phyloP scores from a whole-genome alignment of 371 early-diverging fungal species.

The Apophysomyces trapeziformis region DNA sequence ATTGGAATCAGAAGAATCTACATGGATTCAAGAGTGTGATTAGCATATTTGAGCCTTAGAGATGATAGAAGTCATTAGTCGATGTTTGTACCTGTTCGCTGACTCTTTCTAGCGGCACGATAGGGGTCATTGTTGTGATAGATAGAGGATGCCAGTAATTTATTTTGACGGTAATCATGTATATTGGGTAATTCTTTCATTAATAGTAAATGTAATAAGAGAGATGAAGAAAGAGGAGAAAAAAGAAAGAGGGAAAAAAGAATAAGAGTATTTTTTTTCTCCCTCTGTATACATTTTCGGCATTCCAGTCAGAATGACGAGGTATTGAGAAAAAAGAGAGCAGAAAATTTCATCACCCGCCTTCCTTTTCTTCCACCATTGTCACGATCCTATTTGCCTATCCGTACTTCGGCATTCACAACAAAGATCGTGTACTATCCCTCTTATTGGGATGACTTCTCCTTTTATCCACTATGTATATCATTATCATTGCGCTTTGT shows the following conservation, averaged over 20 bases:
- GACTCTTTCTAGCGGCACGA: background rate
- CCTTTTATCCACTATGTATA: background rate
- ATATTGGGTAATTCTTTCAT: background rate
- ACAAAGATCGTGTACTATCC: background rate
- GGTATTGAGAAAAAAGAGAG: background rate
- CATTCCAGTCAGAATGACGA: conserved; percentile 3
- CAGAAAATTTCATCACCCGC: conserved; percentile 1
- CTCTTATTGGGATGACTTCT: background rate
- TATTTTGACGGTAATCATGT: background rate
- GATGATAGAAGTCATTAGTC: too few relatives aligned
- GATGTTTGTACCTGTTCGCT: background rate
- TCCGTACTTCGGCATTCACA: background rate
- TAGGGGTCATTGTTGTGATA: conserved; percentile 12
- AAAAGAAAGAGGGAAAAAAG: background rate
- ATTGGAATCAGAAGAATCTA: background rate
- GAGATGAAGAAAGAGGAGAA: background rate
- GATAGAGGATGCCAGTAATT: background rate
- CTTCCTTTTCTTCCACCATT: conserved; percentile 5
- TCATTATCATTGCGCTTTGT: too few relatives aligned
- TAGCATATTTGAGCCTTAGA: too few relatives aligned
- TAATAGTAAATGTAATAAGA: background rate
- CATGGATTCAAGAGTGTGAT: background rate
- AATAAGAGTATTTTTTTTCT: background rate
- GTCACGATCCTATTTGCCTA: conserved; percentile 3
- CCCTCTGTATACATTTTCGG: conserved; percentile 8